Base-by-base conservation (phyloP, 2,329 filamentous ascomycete genomes). In the Fusarium sp. region DNA sequence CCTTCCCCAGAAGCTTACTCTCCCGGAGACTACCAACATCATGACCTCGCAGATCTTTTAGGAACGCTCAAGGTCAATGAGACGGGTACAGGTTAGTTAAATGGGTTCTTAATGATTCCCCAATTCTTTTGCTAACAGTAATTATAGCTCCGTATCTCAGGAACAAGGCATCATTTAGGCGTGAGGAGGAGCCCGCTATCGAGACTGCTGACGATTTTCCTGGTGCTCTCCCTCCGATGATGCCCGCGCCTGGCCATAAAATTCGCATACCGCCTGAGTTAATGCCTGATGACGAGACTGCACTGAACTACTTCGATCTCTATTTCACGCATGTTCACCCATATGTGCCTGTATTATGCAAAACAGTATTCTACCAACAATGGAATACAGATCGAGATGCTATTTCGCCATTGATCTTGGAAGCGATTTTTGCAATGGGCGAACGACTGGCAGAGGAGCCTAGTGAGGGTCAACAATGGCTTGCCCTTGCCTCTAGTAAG, bases 301-400 rank as follows among this genome's bases (percentile, higher is more conserved):
- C 90, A 6, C 82, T 94, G 74, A 87, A 91, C 34, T 97, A 96
- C 75, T 97, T 98, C 76, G 89, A 96, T 38, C 91, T 97, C 42
- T 98, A 93, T 77, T 98, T 98, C 77, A 83, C 85, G 32, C 90
- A 97, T 70, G 91, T 97, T 30, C 96, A 98, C 74, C 94, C 94
- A 0, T 98, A 97, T 71, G 89, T 96, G 3, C 95, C 95, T 0
- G 93, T 98, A 4, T 82, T 98, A 52, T 94, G 96, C 79, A 92
- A 93, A 73, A 82, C 86, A 3, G 84, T 90, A 38, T 92, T 98
- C 72, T 97, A 96, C 74, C 89, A 93, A 42, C 94, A 97, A 79
- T 98, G 95, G 95, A 89, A 91, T 56, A 89, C 88, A 17, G 90
- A 94, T 63, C 87, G 92, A 59, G 87, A 91, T n/a, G 88, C 91